These are phyloP conservation scores for Cocos nucifera DNA, from an alignment of 176 grass and related monocot species.

Conservation along the genomic window DNA sequence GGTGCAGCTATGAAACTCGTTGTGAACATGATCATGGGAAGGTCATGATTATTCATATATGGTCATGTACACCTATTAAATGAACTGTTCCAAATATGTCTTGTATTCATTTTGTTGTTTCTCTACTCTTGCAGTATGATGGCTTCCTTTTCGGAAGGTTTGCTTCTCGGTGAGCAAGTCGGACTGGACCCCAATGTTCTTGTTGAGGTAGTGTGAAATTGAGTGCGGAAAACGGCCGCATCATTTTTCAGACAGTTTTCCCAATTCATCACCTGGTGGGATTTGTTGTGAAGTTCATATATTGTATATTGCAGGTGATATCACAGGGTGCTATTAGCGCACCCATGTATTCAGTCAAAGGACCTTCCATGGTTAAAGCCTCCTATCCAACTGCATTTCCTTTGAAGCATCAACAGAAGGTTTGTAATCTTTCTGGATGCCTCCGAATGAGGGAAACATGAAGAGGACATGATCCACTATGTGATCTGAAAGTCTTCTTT, in stretches of 20 bases:
- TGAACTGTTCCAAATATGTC: too few species aligned
- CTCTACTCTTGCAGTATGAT: slow-evolving; percentile 69
- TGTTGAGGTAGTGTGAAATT: slow-evolving; percentile 48
- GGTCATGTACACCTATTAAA: too few species aligned
- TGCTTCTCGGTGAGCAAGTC: slow-evolving; percentile 71
- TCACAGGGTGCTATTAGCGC: slow-evolving; percentile 24
- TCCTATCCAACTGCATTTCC: slow-evolving; percentile 82
- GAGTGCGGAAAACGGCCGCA: neutral
- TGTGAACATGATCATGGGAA: slow-evolving; percentile 90
- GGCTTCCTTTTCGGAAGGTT: slow-evolving; percentile 84
- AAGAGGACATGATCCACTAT: neutral
- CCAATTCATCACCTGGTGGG: too few species aligned
- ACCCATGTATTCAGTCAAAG: slow-evolving; percentile 80
- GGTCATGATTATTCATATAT: slow-evolving; percentile 32
- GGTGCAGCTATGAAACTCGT: slow-evolving; percentile 91
- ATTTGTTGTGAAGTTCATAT: too few species aligned
- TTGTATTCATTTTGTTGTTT: slow-evolving; percentile 3
- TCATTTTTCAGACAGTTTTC: too few species aligned
- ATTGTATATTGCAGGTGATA: slow-evolving; percentile 39
- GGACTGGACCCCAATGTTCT: slow-evolving; percentile 71
- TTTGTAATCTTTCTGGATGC: slow-evolving; percentile 13
- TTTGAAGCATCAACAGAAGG: slow-evolving; percentile 98
- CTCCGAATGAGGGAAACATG: neutral
- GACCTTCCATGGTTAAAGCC: slow-evolving; percentile 88
- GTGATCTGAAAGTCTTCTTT: slow-evolving; percentile 1